phyloP scores from a whole-genome alignment of 306 rosid species.

The Gillenia trifoliata region DNA sequence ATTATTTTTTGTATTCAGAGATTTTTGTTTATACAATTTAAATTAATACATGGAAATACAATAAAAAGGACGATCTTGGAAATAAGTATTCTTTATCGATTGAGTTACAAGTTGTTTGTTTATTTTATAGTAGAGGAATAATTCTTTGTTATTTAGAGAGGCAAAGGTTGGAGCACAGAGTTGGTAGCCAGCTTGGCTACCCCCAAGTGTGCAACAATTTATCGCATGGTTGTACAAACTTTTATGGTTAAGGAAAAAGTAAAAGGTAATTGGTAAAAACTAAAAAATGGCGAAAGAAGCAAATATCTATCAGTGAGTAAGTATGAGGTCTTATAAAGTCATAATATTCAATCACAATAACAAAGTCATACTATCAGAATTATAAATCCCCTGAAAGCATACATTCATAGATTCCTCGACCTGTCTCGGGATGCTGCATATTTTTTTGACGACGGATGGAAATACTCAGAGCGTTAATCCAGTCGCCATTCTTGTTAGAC shows the following conservation, averaged over 20 bases:
- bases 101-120: too few species aligned
- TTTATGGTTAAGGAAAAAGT: neutral
- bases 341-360: neutral
- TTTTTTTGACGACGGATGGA: neutral
- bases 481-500: neutral
- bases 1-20: too few species aligned
- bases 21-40: too few species aligned
- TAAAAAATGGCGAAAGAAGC: neutral
- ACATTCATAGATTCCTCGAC: slow-evolving; percentile 1
- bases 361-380: neutral
- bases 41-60: too few species aligned
- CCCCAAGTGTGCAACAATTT: too few species aligned
- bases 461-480: slow-evolving; percentile 8
- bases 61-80: too few species aligned
- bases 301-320: neutral
- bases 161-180: too few species aligned
- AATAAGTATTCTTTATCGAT: too few species aligned
- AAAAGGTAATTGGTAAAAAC: neutral
- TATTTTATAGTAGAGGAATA: too few species aligned
- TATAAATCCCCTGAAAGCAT: slow-evolving; percentile 1
- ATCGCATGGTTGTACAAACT: too few species aligned
- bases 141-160: too few species aligned
- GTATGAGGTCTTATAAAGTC: neutral
- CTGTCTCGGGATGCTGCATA: neutral
- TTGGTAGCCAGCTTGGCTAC: too few species aligned